phyloP scores from a whole-genome alignment of 192 early-diverging fungal species.

The Coemansia sp. region DNA sequence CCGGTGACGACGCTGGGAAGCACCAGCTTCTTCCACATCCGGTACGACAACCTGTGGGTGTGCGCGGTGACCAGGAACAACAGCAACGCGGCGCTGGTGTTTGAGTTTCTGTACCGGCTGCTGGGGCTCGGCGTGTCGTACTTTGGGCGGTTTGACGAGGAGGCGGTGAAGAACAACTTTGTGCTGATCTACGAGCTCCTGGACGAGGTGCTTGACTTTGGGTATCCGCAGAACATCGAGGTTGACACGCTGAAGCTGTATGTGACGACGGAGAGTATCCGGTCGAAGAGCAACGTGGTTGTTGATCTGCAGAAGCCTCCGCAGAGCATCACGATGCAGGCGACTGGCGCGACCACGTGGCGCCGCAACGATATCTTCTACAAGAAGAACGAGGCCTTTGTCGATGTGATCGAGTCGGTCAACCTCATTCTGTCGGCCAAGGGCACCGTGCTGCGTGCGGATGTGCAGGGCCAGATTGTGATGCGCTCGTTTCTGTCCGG shows the following conservation, averaged over 20 bases:
- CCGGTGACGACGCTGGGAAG: slow-evolving; percentile 91
- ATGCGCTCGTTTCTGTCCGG: slow-evolving; percentile 97
- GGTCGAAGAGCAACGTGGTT: slow-evolving; percentile 60
- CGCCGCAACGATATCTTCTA: slow-evolving; percentile 91
- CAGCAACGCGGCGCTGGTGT: slow-evolving; percentile 77
- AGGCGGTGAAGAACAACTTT: slow-evolving; percentile 85
- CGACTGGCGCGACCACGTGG: slow-evolving; percentile 94
- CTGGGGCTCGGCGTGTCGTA: slow-evolving; percentile 74
- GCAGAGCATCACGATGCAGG: slow-evolving; percentile 90
- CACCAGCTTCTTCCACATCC: slow-evolving; percentile 94
- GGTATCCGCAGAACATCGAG: slow-evolving; percentile 86
- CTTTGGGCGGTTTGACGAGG: slow-evolving; percentile 83
- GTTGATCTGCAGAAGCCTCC: slow-evolving; percentile 46
- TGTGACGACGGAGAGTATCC: slow-evolving; percentile 83
- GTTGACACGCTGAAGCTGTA: slow-evolving; percentile 82
- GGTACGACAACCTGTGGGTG: slow-evolving; percentile 95
- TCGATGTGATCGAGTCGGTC: slow-evolving; percentile 98
- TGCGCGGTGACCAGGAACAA: slow-evolving; percentile 81
- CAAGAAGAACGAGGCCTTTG: slow-evolving; percentile 97
- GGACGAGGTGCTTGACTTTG: slow-evolving; percentile 87
- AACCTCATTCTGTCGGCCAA: slow-evolving; percentile 89
- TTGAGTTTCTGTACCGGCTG: slow-evolving; percentile 77
- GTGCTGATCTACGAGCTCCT: slow-evolving; percentile 83
- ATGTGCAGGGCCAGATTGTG: slow-evolving; percentile 87
- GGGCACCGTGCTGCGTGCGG: slow-evolving; percentile 84